phyloP scores from a whole-genome alignment of 192 early-diverging fungal genomes.

The Podila clonocystis region DNA sequence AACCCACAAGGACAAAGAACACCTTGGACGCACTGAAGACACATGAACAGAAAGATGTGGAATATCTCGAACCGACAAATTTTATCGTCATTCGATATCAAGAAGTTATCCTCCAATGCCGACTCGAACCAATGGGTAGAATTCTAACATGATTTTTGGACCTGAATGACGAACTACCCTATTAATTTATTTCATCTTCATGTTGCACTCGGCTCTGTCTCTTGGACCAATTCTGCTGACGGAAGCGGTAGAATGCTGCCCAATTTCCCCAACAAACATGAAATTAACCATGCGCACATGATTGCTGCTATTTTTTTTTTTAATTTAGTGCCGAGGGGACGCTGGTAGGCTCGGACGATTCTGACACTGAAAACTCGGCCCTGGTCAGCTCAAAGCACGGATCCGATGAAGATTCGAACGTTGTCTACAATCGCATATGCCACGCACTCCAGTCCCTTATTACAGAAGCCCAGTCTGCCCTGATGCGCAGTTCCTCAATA shows the following conservation, averaged over 20 bases:
- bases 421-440: conserved; percentile 44
- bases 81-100: too few relatives aligned
- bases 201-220: too few relatives aligned
- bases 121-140: too few relatives aligned
- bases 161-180: too few relatives aligned
- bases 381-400: conserved; percentile 28
- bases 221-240: neutral
- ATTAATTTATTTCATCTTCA: neutral
- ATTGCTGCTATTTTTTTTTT: neutral
- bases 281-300: neutral
- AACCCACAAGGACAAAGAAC: too few relatives aligned
- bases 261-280: neutral
- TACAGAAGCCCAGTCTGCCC: conserved; percentile 28
- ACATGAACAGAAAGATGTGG: too few relatives aligned
- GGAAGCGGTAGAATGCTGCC: neutral
- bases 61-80: too few relatives aligned
- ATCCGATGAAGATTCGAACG: conserved; percentile 37
- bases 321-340: conserved; percentile 42
- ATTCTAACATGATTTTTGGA: too few relatives aligned
- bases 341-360: conserved; percentile 33
- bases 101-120: too few relatives aligned
- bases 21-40: too few relatives aligned
- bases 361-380: conserved; percentile 26
- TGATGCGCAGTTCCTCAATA: conserved; percentile 8
- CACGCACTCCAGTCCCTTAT: conserved; percentile 36